Conservation (phyloP, 768 basidiomycete genomes). For the Hortiboletus campestris region DNA sequence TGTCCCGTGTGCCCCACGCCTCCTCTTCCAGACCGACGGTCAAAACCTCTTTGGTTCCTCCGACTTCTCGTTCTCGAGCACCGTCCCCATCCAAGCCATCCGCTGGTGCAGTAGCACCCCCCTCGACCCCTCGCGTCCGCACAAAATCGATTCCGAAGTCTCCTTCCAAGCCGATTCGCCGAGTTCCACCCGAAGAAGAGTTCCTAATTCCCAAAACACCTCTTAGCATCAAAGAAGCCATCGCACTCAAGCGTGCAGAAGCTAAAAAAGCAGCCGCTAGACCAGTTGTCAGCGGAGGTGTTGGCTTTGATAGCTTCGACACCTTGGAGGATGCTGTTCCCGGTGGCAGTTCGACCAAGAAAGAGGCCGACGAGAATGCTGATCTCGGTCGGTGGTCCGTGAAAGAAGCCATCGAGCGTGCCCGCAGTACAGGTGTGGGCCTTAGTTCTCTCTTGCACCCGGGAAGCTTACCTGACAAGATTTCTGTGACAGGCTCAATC, state of each 20-base stretch:
- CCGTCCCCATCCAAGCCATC: constrained; percentile 31
- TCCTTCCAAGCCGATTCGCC: constrained; percentile 29
- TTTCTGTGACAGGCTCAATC: constrained; percentile 55
- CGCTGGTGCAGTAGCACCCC: constrained; percentile 21
- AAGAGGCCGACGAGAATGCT: constrained; percentile 49
- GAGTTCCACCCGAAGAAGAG: constrained; percentile 22
- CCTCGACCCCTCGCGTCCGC: constrained; percentile 32
- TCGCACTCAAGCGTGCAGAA: constrained; percentile 76
- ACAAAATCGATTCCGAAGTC: constrained; percentile 40
- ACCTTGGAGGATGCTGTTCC: constrained; percentile 52
- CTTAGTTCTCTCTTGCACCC: constrained; percentile 31
- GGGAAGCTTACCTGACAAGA: constrained; percentile 47
- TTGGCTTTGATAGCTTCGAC: constrained; percentile 36
- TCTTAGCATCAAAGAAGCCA: constrained; percentile 69
- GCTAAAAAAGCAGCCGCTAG: constrained; percentile 55
- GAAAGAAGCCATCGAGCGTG: constrained; percentile 75
- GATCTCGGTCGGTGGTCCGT: constrained; percentile 59
- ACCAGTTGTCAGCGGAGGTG: constrained; percentile 25
- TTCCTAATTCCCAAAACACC: constrained; percentile 31
- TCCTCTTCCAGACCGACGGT: constrained; percentile 27
- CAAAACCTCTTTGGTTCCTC: constrained; percentile 27
- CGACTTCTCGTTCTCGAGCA: constrained; percentile 32
- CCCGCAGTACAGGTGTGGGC: constrained; percentile 68
- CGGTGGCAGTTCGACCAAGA: constrained; percentile 15
- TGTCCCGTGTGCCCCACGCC: constrained; percentile 42